A percentile compares a stretch with the other conserved stretches of the same genome.
Conservation (phyloP, 2,329 filamentous ascomycete genomes). For the Penicillium sp. region DNA sequence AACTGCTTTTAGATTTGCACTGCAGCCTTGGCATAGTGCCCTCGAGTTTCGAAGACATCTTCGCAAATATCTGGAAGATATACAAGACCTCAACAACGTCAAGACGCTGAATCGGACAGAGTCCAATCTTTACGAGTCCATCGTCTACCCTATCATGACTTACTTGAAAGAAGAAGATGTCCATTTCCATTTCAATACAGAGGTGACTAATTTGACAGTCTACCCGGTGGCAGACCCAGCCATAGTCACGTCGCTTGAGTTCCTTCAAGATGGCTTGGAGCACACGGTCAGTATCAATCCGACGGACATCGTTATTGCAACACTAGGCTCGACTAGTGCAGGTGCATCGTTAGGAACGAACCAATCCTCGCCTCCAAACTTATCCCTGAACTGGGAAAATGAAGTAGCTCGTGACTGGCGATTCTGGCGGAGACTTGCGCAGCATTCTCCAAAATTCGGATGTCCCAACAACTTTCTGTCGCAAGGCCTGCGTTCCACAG, state of each 20-base stretch:
- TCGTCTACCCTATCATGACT: not conserved
- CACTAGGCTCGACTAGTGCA: not conserved
- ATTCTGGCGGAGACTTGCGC: not conserved
- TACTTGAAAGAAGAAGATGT: not conserved
- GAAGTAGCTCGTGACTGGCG: not conserved
- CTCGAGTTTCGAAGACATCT: not conserved
- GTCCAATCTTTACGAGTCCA: not conserved
- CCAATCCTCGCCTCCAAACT: not conserved
- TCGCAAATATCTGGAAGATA: not conserved
- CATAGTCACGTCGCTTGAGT: not conserved
- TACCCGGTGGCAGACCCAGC: not conserved
- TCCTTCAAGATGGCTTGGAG: not conserved
- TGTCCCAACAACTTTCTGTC: not conserved
- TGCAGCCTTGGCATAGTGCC: not conserved
- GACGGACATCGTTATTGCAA: not conserved
- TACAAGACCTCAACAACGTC: not conserved
- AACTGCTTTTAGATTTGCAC: not conserved
- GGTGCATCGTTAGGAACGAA: not conserved
- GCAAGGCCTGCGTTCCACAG: not conserved
- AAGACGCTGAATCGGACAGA: not conserved
- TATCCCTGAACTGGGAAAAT: not conserved
- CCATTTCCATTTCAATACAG: not conserved
- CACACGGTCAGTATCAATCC: not conserved
- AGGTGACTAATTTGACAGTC: not conserved
- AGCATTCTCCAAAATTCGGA: not conserved